These are phyloP conservation scores for Stagonosporopsis rhizophila DNA, from an alignment of 2,329 filamentous ascomycete genomes.

Conservation along the genomic window DNA sequence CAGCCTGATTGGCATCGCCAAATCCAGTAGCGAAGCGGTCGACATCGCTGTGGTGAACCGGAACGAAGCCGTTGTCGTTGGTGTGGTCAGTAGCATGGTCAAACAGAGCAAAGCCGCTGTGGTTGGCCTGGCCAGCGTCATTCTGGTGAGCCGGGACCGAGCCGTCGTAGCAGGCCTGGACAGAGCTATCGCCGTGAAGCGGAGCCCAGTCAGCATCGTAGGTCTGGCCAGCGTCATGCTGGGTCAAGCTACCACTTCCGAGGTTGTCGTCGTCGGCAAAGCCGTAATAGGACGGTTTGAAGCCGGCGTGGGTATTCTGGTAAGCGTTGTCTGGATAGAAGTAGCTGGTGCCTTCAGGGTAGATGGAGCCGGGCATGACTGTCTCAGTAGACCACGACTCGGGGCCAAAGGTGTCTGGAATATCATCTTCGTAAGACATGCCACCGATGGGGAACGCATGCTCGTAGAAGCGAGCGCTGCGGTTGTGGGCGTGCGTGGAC, in stretches of 20 bases:
- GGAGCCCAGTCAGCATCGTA: too few relatives aligned
- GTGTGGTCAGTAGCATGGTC: neutral
- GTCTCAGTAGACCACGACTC: slow-evolving; percentile 1
- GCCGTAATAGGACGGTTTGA: too few relatives aligned
- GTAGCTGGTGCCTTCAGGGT: neutral
- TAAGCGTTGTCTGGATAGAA: neutral
- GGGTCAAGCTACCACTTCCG: too few relatives aligned
- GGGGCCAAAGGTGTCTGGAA: neutral
- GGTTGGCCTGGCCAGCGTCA: too few relatives aligned
- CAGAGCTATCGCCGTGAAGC: too few relatives aligned
- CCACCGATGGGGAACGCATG: neutral
- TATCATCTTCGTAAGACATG: neutral
- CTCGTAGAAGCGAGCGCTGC: neutral
- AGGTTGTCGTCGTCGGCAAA: too few relatives aligned
- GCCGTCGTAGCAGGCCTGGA: too few relatives aligned
- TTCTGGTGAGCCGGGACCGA: too few relatives aligned
- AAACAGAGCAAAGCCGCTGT: too few relatives aligned
- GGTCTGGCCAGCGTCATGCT: too few relatives aligned
- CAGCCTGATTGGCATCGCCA: neutral
- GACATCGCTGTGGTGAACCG: neutral
- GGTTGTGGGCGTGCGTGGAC: neutral
- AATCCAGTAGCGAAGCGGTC: neutral
- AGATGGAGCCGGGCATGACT: neutral
- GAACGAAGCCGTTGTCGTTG: neutral
- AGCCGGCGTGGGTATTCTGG: neutral